These are phyloP conservation scores for Epichloe glyceriae DNA, from an alignment of 2,329 filamentous ascomycete species.

Conservation along the genomic window DNA sequence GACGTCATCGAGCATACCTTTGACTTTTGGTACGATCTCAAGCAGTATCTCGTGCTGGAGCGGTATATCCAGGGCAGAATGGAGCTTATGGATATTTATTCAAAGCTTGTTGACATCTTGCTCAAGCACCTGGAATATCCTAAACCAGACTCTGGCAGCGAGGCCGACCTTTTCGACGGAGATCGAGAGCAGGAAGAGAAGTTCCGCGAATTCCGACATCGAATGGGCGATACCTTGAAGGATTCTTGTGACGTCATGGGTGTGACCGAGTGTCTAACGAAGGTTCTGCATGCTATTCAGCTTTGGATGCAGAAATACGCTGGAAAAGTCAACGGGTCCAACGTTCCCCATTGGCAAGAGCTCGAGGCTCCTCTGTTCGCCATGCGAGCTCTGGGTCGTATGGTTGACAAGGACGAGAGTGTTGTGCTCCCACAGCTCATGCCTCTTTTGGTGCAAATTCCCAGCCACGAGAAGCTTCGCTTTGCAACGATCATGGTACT, in stretches of 20 bases:
- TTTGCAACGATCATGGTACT: slow-evolving; percentile 98
- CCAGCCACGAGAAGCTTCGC: slow-evolving; percentile 91
- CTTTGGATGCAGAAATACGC: slow-evolving; percentile 78
- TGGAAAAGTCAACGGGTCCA: slow-evolving; percentile 54
- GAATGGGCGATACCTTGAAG: slow-evolving; percentile 96
- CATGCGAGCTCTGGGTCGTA: slow-evolving; percentile 88
- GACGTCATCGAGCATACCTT: slow-evolving; percentile 93
- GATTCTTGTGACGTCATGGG: slow-evolving; percentile 95
- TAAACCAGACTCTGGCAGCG: slow-evolving; percentile 56
- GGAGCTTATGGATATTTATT: slow-evolving; percentile 68
- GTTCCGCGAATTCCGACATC: slow-evolving; percentile 90
- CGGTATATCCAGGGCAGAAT: slow-evolving; percentile 74
- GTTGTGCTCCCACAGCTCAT: slow-evolving; percentile 85
- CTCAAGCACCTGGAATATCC: slow-evolving; percentile 85
- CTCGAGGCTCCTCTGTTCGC: slow-evolving; percentile 91
- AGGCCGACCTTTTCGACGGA: slow-evolving; percentile 82
- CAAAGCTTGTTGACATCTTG: slow-evolving; percentile 83
- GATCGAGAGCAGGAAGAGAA: slow-evolving; percentile 94
- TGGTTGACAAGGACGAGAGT: slow-evolving; percentile 83
- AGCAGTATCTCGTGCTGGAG: slow-evolving; percentile 87
- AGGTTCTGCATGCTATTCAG: slow-evolving; percentile 77
- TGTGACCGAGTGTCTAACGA: slow-evolving; percentile 77
- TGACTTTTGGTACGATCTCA: slow-evolving; percentile 95
- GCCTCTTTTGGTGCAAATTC: slow-evolving; percentile 85
- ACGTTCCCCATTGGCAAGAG: slow-evolving; percentile 91